Evolutionary conservation across 106 monocot genomes (phyloP).

Genomic region (Dioscorea zingiberensis): DNA sequence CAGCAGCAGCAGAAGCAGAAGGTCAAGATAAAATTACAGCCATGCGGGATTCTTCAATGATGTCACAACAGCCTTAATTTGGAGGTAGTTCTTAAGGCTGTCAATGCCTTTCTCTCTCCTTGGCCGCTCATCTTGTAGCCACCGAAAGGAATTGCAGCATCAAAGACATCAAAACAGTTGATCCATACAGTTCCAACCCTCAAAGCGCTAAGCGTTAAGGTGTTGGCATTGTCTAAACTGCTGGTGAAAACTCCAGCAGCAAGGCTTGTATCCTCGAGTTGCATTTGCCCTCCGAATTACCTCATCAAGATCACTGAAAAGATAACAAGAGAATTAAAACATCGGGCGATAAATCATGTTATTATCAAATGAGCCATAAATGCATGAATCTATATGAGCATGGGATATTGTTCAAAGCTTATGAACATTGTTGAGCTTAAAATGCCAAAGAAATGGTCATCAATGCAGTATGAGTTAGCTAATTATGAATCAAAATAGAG

Average conservation of each 20-base stretch:
- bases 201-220: conserved; percentile 56
- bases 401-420: too few species aligned
- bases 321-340: background rate
- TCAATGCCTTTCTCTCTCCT: conserved; percentile 85
- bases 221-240: conserved; percentile 77
- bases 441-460: too few species aligned
- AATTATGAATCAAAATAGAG: background rate
- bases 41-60: conserved; percentile 70
- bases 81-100: conserved; percentile 78
- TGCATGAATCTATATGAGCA: too few species aligned
- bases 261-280: conserved; percentile 47
- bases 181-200: conserved; percentile 70
- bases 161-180: conserved; percentile 84
- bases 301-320: conserved; percentile 63
- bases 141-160: conserved; percentile 86
- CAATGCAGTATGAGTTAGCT: too few species aligned
- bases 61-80: conserved; percentile 80
- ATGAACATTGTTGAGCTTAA: too few species aligned
- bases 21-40: conserved; percentile 30
- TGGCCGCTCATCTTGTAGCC: conserved; percentile 95
- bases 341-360: too few species aligned
- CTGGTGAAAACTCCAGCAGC: conserved; percentile 90
- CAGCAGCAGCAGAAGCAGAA: too few species aligned
- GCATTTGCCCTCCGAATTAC: conserved; percentile 70
- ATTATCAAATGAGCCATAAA: too few species aligned